phyloP scores from a whole-genome alignment of 164 flowering plant genomes.

The Magnolia changhungtana region DNA sequence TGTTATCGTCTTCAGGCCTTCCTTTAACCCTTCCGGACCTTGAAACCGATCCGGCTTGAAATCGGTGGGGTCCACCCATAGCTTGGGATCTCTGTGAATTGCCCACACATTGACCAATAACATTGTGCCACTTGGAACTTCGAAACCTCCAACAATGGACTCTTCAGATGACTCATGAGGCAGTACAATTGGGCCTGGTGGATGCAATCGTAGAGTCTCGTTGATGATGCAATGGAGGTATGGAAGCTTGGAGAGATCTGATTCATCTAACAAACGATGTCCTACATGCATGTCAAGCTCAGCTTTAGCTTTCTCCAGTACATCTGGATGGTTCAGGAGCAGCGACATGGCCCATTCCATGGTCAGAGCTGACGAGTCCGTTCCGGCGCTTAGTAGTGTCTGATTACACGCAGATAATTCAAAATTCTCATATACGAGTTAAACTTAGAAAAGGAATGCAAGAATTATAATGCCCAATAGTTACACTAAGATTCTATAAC shows the following conservation, averaged over 20 bases:
- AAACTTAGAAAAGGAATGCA: too few species aligned
- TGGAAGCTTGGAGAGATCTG: slow-evolving; percentile 12
- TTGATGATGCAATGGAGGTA: slow-evolving; percentile 12
- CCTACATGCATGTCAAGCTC: slow-evolving; percentile 5
- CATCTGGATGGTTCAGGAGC: slow-evolving; percentile 22
- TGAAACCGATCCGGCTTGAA: slow-evolving; percentile 18
- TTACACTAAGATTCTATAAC: too few species aligned
- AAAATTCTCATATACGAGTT: too few species aligned
- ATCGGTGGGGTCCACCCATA: slow-evolving; percentile 18
- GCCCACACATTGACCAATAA: slow-evolving; percentile 21
- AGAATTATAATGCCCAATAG: too few species aligned
- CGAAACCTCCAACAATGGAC: slow-evolving; percentile 13
- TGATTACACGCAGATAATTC: background rate
- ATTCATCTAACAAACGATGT: slow-evolving; percentile 7
- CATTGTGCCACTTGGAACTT: slow-evolving; percentile 11
- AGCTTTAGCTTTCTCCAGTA: slow-evolving; percentile 28
- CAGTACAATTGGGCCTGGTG: slow-evolving; percentile 3
- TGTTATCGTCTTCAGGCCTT: slow-evolving; percentile 17
- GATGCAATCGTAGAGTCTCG: slow-evolving; percentile 13
- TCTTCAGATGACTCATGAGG: slow-evolving; percentile 19
- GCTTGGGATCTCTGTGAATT: slow-evolving; percentile 27
- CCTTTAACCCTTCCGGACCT: slow-evolving; percentile 8
- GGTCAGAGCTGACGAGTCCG: slow-evolving; percentile 11
- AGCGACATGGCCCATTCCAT: slow-evolving; percentile 22
- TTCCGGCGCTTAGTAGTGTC: slow-evolving; percentile 9